Base-by-base conservation (phyloP, 768 basidiomycete genomes). In the Strobilomyces dryophilus region DNA sequence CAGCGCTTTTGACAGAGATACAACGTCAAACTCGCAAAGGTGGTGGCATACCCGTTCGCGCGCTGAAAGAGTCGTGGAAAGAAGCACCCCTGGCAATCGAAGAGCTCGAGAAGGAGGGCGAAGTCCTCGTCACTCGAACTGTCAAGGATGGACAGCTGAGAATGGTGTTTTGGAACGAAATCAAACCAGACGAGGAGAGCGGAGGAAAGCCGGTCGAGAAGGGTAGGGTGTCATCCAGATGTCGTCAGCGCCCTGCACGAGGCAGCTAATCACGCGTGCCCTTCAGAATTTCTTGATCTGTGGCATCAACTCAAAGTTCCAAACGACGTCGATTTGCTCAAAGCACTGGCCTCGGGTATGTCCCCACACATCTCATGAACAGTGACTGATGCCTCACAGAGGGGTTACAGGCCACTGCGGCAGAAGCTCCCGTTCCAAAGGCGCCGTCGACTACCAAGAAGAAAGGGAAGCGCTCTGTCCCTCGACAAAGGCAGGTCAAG, bases 161-260 rank as follows among this genome's bases (percentile, higher is more conserved):
- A 47, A 87, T 89, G 82, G 91, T 92, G 1, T 92, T 92, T 61
- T 93, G 87, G 85, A 94, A 94, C 58, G 91, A 94, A 68, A 80
- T 92, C 54, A 88, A 89, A 62, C 83, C 86, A 1, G 82, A 76
- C 26, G 85, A 88, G 57, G 84, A 89, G 41, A 77, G 72, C 45
- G 89, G 86, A 4, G 87, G 85, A 3, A 77, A 78, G 57, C 69
- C 71, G n/a, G 82, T 93, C 4, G 91, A 94, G 71, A 82, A 92
- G 76, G 92, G 92, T 85, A 51, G 49, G 78, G 65, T 24, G 12
- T 44, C 45, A 4, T 3, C 35, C 45, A 48, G 78, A 66, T 17
- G 8, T 37, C 41, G 5, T 7, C 26, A 45, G 20, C 45, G 21
- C 21, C 35, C 17, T 2, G 20, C 29, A 26, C 20, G 20, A 47